Conservation (phyloP, 495 filamentous ascomycete genomes). For the Chaetomium cochliodes region DNA sequence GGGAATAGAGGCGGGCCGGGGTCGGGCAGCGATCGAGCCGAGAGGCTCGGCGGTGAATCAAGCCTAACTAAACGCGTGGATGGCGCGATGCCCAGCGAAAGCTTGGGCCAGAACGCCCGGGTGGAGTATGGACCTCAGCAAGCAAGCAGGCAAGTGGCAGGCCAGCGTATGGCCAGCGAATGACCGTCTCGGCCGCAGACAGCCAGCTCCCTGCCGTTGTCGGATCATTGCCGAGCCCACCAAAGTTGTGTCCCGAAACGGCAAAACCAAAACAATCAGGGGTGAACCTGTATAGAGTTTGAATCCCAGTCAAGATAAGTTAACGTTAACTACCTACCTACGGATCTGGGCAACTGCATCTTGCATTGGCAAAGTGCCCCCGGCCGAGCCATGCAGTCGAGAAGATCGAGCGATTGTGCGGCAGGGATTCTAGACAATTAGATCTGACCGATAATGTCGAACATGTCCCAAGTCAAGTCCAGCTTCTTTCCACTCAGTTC, state of each 20-base stretch:
- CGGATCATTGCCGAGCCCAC: neutral
- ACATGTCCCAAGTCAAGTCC: too few relatives aligned
- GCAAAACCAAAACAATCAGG: conserved; percentile 18
- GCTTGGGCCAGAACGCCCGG: conserved; percentile 2
- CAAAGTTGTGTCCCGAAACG: neutral
- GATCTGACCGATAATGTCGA: too few relatives aligned
- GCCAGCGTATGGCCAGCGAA: conserved; percentile 10
- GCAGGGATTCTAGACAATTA: too few relatives aligned
- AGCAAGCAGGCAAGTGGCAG: too few relatives aligned
- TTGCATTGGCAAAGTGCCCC: too few relatives aligned
- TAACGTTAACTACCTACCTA: too few relatives aligned
- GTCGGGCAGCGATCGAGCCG: conserved; percentile 18
- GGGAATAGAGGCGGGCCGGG: conserved; percentile 9
- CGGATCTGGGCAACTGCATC: too few relatives aligned
- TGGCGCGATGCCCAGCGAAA: conserved; percentile 10
- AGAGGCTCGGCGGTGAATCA: conserved; percentile 14
- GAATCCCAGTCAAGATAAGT: too few relatives aligned
- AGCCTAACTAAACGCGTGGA: conserved; percentile 17
- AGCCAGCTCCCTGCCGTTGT: neutral
- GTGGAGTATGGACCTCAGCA: conserved; percentile 7
- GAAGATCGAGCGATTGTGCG: too few relatives aligned
- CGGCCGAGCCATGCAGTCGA: too few relatives aligned
- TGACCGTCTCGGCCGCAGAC: neutral
- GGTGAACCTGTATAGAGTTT: neutral
- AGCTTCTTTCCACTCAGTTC: too few relatives aligned